Percentiles rank a stretch among this genome's conserved stretches.
phyloP scores from a whole-genome alignment of 169 alveolate species.

The Eimeria zaria region DNA sequence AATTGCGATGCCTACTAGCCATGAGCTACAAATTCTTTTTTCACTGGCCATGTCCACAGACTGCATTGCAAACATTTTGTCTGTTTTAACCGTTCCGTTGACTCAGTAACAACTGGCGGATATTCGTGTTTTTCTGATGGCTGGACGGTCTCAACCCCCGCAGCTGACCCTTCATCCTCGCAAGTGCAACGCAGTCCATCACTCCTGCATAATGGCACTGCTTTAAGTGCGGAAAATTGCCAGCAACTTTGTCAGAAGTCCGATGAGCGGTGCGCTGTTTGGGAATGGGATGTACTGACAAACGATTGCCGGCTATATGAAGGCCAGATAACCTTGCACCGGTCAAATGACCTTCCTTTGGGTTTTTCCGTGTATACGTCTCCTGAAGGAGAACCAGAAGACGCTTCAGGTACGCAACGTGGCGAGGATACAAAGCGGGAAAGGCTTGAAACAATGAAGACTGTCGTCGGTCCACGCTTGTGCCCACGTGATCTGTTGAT shows the following conservation, averaged over 20 bases:
- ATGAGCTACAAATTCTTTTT: background rate
- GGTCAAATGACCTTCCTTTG: conserved; percentile 3
- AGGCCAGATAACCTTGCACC: background rate
- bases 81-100: background rate
- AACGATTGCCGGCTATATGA: conserved; percentile 16
- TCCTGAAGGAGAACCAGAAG: conserved; percentile 2
- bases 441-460: conserved; percentile 20
- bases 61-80: background rate
- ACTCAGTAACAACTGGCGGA: conserved; percentile 47
- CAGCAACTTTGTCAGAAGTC: conserved; percentile 40
- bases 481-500: background rate
- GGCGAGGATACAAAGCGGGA: background rate
- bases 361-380: conserved; percentile 32
- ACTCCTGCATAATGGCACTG: background rate
- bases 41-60: background rate
- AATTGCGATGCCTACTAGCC: background rate
- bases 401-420: background rate
- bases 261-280: conserved; percentile 14
- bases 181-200: background rate
- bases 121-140: conserved; percentile 54
- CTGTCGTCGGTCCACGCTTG: conserved; percentile 44
- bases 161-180: background rate
- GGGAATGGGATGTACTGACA: conserved; percentile 49
- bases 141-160: background rate
- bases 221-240: conserved; percentile 3